Base-by-base conservation (phyloP, 2,329 filamentous ascomycete species). In the Diaporthe vexans region DNA sequence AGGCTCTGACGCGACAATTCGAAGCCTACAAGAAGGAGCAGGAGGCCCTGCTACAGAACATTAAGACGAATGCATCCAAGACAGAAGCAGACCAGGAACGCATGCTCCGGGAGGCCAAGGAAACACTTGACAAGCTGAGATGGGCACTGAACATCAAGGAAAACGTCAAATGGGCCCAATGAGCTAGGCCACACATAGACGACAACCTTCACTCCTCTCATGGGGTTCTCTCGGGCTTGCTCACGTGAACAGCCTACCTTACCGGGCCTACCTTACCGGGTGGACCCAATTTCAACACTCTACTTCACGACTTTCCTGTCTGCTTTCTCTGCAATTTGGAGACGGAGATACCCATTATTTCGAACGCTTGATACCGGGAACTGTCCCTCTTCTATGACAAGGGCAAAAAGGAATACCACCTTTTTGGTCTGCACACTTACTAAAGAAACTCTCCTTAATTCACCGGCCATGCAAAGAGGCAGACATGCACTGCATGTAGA, bases 141-240 rank as follows among this genome's bases (percentile, higher is more conserved):
- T 95, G 93, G 93, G 92, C 93, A 19, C 87, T 95, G 77, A 91
- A 88, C 71, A 88, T 94, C 69, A 92, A 93, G 84, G 84, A 89
- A 75, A 91, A 89, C 76, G 87, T 92, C 73, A 86, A 85, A 73
- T 89, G 85, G 72, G 88, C 89, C 9, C 82, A 88, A 81, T 91
- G 81, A 85, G 73, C 52, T 8, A 19, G 33, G 21, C 26, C 29
- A 43, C 17, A 21, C 17, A 33, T 29, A 35, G 26, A 35, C 2
- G 43, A 52, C 46, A 26, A 24, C 5, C 3, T 52, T 46, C 17
- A n/a, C 24, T 33, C 21, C 19, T 40, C 37, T 24, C 24, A 21
- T 21, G 40, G 40, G 59, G 24, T 19, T 15, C 46, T 40, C 40
- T 29, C 15, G 26, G 43, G 33, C 19, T 51, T 15, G 43, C 26